phyloP scores from a whole-genome alignment of 2,329 filamentous ascomycete genomes.

The Fusarium haematococcum region DNA sequence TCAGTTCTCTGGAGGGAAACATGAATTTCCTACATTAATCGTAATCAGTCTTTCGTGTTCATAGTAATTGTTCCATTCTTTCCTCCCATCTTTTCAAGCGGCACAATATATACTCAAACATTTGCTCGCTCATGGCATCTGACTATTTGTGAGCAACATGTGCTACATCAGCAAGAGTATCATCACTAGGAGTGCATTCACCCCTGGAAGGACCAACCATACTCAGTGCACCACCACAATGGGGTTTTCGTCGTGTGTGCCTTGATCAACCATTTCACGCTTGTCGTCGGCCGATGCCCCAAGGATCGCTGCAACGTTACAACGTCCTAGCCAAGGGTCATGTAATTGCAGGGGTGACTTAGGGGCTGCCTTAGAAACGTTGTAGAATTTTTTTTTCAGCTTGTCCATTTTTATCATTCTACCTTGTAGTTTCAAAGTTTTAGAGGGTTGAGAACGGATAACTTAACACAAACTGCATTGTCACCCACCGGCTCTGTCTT shows the following conservation, averaged over 20 bases:
- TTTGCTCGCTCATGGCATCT: background rate
- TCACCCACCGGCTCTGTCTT: background rate
- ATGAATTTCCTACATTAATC: background rate
- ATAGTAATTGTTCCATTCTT: background rate
- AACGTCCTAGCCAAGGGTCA: background rate
- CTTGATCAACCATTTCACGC: background rate
- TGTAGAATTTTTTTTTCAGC: background rate
- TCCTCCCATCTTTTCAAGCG: background rate
- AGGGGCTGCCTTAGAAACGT: background rate
- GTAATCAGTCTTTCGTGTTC: background rate
- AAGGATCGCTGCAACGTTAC: background rate
- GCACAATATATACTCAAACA: background rate
- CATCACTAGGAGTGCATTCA: background rate
- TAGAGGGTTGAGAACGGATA: background rate
- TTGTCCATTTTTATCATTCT: background rate
- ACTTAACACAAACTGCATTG: background rate
- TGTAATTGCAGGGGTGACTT: background rate
- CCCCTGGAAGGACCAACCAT: background rate
- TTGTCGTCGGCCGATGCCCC: background rate
- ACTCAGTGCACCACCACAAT: background rate
- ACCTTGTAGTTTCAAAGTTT: background rate
- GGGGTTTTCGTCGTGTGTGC: background rate
- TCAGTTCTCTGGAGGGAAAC: background rate
- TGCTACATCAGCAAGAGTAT: background rate
- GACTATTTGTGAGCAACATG: background rate